phyloP scores from a whole-genome alignment of 202 grass and related monocot species.

The Schoenoplectus tabernaemontani region DNA sequence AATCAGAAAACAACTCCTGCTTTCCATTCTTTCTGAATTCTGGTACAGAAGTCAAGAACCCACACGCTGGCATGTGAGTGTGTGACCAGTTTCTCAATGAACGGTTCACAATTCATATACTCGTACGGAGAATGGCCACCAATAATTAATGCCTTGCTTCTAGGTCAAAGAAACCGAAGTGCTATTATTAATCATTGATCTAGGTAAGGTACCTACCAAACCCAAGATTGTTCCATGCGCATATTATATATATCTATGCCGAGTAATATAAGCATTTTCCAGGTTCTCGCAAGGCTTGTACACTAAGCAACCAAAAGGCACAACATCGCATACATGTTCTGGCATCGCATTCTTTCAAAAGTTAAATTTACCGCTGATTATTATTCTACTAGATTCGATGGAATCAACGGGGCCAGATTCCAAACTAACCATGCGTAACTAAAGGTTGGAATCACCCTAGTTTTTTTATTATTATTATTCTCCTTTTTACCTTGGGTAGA shows the following conservation, averaged over 20 bases:
- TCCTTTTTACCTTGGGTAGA: background rate
- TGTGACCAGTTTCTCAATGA: background rate
- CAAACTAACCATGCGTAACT: background rate
- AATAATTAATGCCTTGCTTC: background rate
- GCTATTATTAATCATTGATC: background rate
- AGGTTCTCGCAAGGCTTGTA: constrained; percentile 2
- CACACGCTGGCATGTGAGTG: background rate
- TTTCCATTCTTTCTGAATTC: background rate
- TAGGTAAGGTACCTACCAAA: background rate
- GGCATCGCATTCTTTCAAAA: constrained; percentile 13
- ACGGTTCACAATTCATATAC: background rate
- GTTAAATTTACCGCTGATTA: background rate
- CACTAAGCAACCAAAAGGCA: background rate
- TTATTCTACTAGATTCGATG: background rate
- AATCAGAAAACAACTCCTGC: background rate
- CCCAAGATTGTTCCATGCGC: background rate
- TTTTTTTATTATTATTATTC: background rate
- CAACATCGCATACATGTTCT: background rate
- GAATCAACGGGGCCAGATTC: constrained; percentile 2
- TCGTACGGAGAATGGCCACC: background rate
- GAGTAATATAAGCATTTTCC: constrained; percentile 8
- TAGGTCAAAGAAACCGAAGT: background rate
- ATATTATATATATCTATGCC: background rate
- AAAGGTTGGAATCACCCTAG: background rate
- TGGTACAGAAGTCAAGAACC: background rate